Evolutionary conservation across 345 rosid species (phyloP).

Genomic region (Lepidium africanum): DNA sequence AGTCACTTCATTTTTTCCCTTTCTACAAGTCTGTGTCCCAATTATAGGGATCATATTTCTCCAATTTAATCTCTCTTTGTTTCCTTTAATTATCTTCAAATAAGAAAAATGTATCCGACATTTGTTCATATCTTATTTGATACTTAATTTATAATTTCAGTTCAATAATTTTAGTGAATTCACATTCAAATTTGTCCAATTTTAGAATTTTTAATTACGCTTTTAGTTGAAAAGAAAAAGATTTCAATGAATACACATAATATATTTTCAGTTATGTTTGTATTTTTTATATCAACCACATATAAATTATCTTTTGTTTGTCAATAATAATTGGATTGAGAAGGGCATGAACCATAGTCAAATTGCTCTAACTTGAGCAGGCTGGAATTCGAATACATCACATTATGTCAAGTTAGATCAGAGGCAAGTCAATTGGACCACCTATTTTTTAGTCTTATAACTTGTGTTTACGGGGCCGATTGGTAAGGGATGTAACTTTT

Average conservation of each 20-base stretch:
- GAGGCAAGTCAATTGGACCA: no score
- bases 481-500: no score
- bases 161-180: not conserved
- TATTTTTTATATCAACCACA: not conserved
- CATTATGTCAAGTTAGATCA: no score
- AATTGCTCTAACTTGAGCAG: no score
- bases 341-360: no score
- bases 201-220: no score
- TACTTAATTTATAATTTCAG: not conserved
- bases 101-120: not conserved
- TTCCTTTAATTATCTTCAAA: conserved; percentile 3
- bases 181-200: not conserved
- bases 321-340: no score
- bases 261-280: not conserved
- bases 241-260: not conserved
- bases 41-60: conserved; percentile 20
- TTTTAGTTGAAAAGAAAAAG: no score
- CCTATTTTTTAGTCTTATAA: no score
- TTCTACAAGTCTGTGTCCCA: conserved; percentile 13
- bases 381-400: no score
- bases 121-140: not conserved
- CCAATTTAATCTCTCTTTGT: conserved; percentile 3
- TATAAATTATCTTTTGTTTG: no score
- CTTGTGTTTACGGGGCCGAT: not conserved
- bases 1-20: not conserved